A percentile compares a stretch with the other conserved stretches of the same genome.
phyloP scores from a whole-genome alignment of 1,139 yeast species.

The Sugiyamaella pinicola region DNA sequence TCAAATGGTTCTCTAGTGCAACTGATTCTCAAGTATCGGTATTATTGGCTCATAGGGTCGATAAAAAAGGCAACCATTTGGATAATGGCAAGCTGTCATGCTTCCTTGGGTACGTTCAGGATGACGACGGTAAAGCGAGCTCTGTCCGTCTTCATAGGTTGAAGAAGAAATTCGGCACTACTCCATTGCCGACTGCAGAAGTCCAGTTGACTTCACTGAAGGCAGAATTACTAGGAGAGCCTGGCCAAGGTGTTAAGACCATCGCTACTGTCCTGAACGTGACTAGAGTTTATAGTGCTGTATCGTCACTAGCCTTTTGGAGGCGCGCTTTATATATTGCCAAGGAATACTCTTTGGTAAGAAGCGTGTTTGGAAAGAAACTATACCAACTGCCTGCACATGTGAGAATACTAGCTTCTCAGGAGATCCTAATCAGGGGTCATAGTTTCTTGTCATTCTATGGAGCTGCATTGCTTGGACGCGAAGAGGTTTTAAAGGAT shows the following conservation, averaged over 20 bases:
- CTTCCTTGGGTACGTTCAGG: conserved; percentile 36
- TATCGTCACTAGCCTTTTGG: conserved; percentile 35
- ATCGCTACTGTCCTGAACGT: conserved; percentile 39
- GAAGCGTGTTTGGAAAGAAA: conserved; percentile 36
- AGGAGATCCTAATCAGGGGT: conserved; percentile 34
- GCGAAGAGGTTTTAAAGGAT: conserved; percentile 28
- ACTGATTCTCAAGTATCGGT: conserved; percentile 40
- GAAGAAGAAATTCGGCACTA: conserved; percentile 41
- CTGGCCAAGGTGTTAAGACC: conserved; percentile 39
- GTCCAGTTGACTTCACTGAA: conserved; percentile 35
- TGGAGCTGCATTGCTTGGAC: conserved; percentile 38
- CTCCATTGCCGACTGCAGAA: conserved; percentile 42
- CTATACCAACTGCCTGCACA: conserved; percentile 35
- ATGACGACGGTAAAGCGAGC: conserved; percentile 28
- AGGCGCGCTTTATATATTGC: conserved; percentile 40
- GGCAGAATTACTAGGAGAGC: conserved; percentile 35
- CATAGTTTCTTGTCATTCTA: conserved; percentile 33
- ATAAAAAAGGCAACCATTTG: conserved; percentile 14
- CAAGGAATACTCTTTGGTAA: conserved; percentile 35
- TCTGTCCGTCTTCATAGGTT: conserved; percentile 36
- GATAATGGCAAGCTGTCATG: conserved; percentile 34
- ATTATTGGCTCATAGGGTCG: conserved; percentile 34
- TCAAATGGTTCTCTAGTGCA: conserved; percentile 43
- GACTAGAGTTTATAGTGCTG: conserved; percentile 37
- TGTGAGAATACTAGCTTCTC: conserved; percentile 35